Base-by-base conservation (phyloP, 192 early-diverging fungal genomes). In the Cladochytrium replicatum region DNA sequence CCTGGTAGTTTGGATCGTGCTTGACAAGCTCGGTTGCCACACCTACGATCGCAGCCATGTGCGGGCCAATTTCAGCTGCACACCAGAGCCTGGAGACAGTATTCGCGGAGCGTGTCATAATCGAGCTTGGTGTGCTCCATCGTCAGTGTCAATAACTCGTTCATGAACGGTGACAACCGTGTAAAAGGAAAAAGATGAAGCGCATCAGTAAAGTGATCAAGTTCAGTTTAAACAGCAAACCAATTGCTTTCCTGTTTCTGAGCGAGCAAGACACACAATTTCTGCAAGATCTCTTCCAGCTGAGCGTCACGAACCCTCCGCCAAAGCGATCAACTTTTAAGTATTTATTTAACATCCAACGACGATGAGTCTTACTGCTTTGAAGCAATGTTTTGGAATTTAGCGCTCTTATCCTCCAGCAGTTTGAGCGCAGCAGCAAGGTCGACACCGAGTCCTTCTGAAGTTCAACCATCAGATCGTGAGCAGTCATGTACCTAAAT, bases 1-100 rank as follows among this genome's bases (percentile, higher is more conserved):
- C 84, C 7, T 70, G 74, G 59, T 86, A 85, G 68, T 93, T 93
- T 5, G 88, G 88, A 54, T 93, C 90, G 46, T 93, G 80, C 56
- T 81, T 80, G 15, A 89, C 57, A 54, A 78, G 84, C 43, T 71
- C 69, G 11, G 88, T 41, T 7, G 72, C 62, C 32, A 88, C 63
- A 3, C 46, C 46, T 25, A 84, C 74, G 40, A 90, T 80, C 3
- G 57, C 52, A 21, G 65, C 53, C 26, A 87, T 71, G 42, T 78
- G 72, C 2, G 74, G 69, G 0, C 69, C 69, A 44, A 89, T 82
- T 48, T 85, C 83, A 2, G 75, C 74, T 4, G 88, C 86, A 58
- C 85, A 91, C 4, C 85, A 91, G 47, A 9, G 88, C 64, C 51
- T 89, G 85, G 24, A 92, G 66, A 50, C 85, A 86, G 26, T 75